Conservation (phyloP, 345 rosid species). For the Arabidopsis thaliana region TAIR10.1 NC_003076.8:5567001-5567500, state of each 20-base stretch:
- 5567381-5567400: constrained; percentile 73
- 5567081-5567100: constrained; percentile 32
- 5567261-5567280: constrained; percentile 24
- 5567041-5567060: background rate
- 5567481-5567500: constrained; percentile 55
- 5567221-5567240: constrained; percentile 67
- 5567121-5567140: constrained; percentile 14
- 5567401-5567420: constrained; percentile 62
- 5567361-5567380: constrained; percentile 75
- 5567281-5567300: constrained; percentile 69
- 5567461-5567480: constrained; percentile 56
- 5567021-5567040: constrained; percentile 18
- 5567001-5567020: constrained; percentile 24
- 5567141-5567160: constrained; percentile 34
- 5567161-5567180: constrained; percentile 16
- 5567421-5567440: constrained; percentile 65
- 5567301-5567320: constrained; percentile 69
- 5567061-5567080: background rate
- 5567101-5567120: constrained; percentile 22
- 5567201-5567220: constrained; percentile 77
- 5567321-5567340: constrained; percentile 43
- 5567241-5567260: constrained; percentile 72
- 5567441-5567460: constrained; percentile 56
- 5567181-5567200: constrained; percentile 55
- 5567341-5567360: constrained; percentile 43